Base-by-base conservation (phyloP, 805 yeast genomes). In the Vanderwaltozyma verrucispora region DNA sequence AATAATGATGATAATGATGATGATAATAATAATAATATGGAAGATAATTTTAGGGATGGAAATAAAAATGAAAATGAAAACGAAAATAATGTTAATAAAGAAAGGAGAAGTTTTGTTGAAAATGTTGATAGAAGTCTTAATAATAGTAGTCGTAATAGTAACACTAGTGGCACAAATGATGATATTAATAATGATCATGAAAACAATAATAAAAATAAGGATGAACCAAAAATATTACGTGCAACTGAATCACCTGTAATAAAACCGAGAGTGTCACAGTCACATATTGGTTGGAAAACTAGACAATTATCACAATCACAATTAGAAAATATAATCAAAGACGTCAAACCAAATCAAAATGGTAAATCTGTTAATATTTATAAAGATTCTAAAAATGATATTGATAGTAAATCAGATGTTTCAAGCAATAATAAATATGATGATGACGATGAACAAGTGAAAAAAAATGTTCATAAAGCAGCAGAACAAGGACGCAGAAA, bases 401-500 rank as follows among this genome's bases (percentile, higher is more conserved):
- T n/a, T n/a, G n/a, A n/a, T n/a, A n/a, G n/a, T n/a, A n/a, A n/a
- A n/a, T n/a, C n/a, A n/a, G n/a, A n/a, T n/a, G n/a, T n/a, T n/a
- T n/a, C n/a, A n/a, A n/a, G n/a, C n/a, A n/a, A 16, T 5, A 12
- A 13, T 3, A 13, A 8, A 20, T 25, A 5, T 4, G 31, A 30
- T 11, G 38, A 30, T 11, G 38, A 31, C 4, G 35, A 36, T 12
- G 23, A 28, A 15, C 3, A 19, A 8, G 6, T 27, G 25, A 47
- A 49, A 30, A 49, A 54, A 39, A 64, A 62, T 59, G 59, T 64
- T 1, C 98, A 89, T 60, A 88, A 89, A 56, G 70, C 85, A 13
- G 97, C 98, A 1, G 98, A 89, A 61, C 96, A 92, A 60, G 97
- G 95, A 13, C 71, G 98, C 37, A 72, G 98, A 49, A 88, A 89